phyloP scores from a whole-genome alignment of 805 yeast genomes.

The Ogataea minuta region DNA sequence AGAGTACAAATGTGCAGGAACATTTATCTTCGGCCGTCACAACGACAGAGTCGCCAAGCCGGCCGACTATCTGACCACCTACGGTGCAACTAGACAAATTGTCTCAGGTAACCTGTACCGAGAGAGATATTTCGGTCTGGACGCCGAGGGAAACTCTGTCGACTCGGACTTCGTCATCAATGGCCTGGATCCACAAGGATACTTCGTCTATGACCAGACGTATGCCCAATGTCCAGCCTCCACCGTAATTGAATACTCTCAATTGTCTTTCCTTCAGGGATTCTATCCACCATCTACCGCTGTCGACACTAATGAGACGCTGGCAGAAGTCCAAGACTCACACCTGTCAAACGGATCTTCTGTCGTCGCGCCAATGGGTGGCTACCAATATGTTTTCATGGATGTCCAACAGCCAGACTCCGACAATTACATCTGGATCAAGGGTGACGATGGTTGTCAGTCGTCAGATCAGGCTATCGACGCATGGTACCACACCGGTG shows the following conservation, averaged over 20 bases:
- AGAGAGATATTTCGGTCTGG: slow-evolving; percentile 42
- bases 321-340: slow-evolving; percentile 32
- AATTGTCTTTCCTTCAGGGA: slow-evolving; percentile 46
- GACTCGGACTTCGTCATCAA: slow-evolving; percentile 31
- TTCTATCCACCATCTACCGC: slow-evolving; percentile 42
- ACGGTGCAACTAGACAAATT: slow-evolving; percentile 40
- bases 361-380: slow-evolving; percentile 39
- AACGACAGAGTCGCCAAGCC: slow-evolving; percentile 50
- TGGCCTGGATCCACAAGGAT: slow-evolving; percentile 36
- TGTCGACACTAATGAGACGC: slow-evolving; percentile 25
- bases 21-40: slow-evolving; percentile 48
- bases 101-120: slow-evolving; percentile 41
- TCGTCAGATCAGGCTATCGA: slow-evolving; percentile 35
- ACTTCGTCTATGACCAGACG: slow-evolving; percentile 37
- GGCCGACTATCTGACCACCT: slow-evolving; percentile 41
- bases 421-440: slow-evolving; percentile 39
- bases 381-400: slow-evolving; percentile 46
- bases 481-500: slow-evolving; percentile 30
- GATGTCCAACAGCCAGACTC: slow-evolving; percentile 37
- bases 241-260: slow-evolving; percentile 41
- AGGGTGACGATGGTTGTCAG: slow-evolving; percentile 45
- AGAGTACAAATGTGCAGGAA: slow-evolving; percentile 36
- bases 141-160: slow-evolving; percentile 23
- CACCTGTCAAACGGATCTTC: slow-evolving; percentile 39
- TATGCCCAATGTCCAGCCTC: slow-evolving; percentile 38